Percentiles rank a stretch among this genome's conserved stretches.
These are phyloP conservation scores for Capsicum rhomboideum DNA, from an alignment of 257 asterid species.

Conservation along the genomic window DNA sequence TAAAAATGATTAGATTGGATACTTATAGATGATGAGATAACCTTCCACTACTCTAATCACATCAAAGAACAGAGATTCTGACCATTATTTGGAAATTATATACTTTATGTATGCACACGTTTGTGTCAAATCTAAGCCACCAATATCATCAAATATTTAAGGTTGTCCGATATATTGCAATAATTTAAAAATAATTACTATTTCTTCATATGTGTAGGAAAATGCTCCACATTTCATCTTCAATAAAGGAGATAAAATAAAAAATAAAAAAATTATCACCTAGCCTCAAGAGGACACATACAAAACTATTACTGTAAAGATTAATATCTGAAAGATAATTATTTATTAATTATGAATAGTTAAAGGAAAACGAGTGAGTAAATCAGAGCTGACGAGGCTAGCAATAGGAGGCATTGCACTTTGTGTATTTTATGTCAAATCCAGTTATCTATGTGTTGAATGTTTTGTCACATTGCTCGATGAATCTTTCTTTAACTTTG, in stretches of 20 bases:
- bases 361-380: neutral
- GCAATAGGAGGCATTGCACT: neutral
- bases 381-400: neutral
- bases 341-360: neutral
- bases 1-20: constrained; percentile 42
- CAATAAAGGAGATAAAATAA: too few species aligned
- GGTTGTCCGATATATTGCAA: neutral
- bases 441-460: constrained; percentile 5
- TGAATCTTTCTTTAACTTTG: constrained; percentile 5
- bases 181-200: neutral
- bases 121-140: neutral
- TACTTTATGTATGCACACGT: neutral
- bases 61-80: constrained; percentile 23
- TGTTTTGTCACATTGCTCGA: constrained; percentile 8
- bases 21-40: constrained; percentile 16
- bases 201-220: neutral
- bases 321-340: neutral
- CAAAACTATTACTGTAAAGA: neutral
- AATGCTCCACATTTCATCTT: neutral
- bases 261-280: neutral
- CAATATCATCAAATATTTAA: neutral
- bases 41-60: constrained; percentile 32
- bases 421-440: constrained; percentile 2
- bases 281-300: neutral
- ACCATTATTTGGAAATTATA: neutral